phyloP scores from a whole-genome alignment of 176 grass and related monocot species.

The Saccharum officinarum region DNA sequence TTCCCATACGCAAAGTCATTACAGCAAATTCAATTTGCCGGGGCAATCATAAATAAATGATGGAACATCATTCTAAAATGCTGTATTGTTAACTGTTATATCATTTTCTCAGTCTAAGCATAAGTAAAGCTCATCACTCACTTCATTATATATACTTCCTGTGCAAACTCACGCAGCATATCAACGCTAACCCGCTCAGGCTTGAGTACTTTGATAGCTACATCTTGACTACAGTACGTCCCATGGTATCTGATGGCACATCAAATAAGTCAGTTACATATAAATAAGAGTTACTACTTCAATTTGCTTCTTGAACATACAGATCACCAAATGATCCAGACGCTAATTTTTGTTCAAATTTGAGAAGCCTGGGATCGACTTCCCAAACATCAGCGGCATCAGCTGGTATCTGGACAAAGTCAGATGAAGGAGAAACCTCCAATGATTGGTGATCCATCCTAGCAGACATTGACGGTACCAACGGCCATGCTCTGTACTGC shows the following conservation, averaged over 20 bases:
- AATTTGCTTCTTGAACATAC: conserved; percentile 51
- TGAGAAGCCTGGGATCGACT: conserved; percentile 71
- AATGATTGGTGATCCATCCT: conserved; percentile 36
- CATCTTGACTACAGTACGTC: conserved; percentile 89
- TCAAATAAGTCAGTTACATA: conserved; percentile 42
- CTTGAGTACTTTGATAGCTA: conserved; percentile 92
- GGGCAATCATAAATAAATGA: conserved; percentile 1
- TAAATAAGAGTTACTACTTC: conserved; percentile 21
- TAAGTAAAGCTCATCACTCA: conserved; percentile 45
- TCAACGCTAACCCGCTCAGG: conserved; percentile 73
- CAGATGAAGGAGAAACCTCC: conserved; percentile 41
- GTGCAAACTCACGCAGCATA: conserved; percentile 86
- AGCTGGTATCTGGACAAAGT: conserved; percentile 65
- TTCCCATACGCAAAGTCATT: neutral
- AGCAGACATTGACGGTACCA: conserved; percentile 53
- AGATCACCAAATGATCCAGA: conserved; percentile 83
- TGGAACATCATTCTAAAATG: conserved; percentile 10
- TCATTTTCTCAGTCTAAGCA: neutral
- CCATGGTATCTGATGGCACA: conserved; percentile 64
- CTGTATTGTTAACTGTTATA: neutral
- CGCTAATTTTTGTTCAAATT: conserved; percentile 79
- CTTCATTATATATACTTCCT: conserved; percentile 96
- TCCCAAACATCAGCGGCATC: conserved; percentile 89
- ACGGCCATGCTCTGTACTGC: conserved; percentile 66
- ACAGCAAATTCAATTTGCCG: neutral